Base-by-base conservation (phyloP, 495 filamentous ascomycete genomes). In the Ramalina peruviana region DNA sequence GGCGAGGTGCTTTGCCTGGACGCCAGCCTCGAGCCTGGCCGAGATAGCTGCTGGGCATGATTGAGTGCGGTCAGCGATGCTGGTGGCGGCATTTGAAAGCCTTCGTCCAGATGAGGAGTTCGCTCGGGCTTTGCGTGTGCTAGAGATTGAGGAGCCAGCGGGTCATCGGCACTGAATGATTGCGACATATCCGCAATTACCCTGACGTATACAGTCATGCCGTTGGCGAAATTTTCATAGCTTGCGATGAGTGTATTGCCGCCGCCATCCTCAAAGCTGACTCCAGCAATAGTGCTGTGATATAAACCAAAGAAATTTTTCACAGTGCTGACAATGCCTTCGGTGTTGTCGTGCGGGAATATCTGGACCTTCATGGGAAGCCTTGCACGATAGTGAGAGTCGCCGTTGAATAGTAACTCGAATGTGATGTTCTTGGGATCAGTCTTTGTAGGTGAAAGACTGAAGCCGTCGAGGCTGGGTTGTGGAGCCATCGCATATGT, bases 251-350 rank as follows among this genome's bases (percentile, higher is more conserved):
- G 78, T 50, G 81, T 93, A 56, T 80, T 86, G 40, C 85, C 86
- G 54, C 85, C 65, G 39, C 82, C 75, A 67, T 96, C 89, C 63
- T 97, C 88, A 55, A 98, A 96, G 67, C 83, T 85, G 61, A 97
- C 77, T 50, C 86, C 84, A 62, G 78, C 77, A 54, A 79, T 74
- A 55, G 78, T 75, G 52, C 77, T 74, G 51, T 86, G 80, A 58
- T 93, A 92, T 56, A 97, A 76, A 37, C 88, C 92, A 63, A 92
- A 95, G 70, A 96, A 95, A 69, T 94, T 95, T 71, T 93, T 96
- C 49, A 96, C 88, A 4, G 92, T 96, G 3, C 86, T 85, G 48
- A 94, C 83, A 64, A 98, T 97, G 21, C 87, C 94, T 53, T 95
- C 88, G 5, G 92, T 98, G 41, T 83, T 83, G 69, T 98, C 92